A percentile compares a stretch with the other conserved stretches of the same genome.
Evolutionary conservation across 176 grass and related monocot species (phyloP).

Genomic region (Otatea glauca): DNA sequence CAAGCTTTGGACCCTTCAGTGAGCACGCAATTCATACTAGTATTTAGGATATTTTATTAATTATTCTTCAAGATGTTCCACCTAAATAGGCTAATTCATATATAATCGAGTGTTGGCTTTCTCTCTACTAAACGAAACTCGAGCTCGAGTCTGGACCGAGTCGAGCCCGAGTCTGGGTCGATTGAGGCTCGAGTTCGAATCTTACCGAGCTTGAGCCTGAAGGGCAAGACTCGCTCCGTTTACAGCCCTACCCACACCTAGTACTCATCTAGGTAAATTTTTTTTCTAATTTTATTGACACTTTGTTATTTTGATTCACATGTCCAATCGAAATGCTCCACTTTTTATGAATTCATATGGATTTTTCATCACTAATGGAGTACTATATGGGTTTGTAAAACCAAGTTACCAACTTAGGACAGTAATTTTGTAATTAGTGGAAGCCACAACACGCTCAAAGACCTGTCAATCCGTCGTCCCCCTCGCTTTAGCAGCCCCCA

Average conservation of each 20-base stretch:
- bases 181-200: too few relatives aligned
- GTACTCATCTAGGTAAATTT: background rate
- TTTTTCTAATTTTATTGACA: background rate
- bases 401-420: background rate
- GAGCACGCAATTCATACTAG: too few relatives aligned
- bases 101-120: too few relatives aligned
- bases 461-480: background rate
- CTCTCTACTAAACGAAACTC: too few relatives aligned
- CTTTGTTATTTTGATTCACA: background rate
- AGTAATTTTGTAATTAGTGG: conserved; percentile 18
- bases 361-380: background rate
- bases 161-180: too few relatives aligned
- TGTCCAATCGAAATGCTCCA: background rate
- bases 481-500: background rate
- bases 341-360: background rate
- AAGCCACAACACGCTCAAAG: background rate
- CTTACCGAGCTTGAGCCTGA: too few relatives aligned
- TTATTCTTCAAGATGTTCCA: too few relatives aligned
- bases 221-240: too few relatives aligned
- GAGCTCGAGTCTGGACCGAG: too few relatives aligned
- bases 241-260: background rate
- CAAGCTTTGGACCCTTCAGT: too few relatives aligned
- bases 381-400: background rate
- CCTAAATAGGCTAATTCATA: too few relatives aligned
- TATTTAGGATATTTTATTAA: too few relatives aligned